A percentile compares a stretch with the other conserved stretches of the same genome.
Evolutionary conservation across 495 filamentous ascomycete species (phyloP).

Genomic region (Daldinia caldariorum): DNA sequence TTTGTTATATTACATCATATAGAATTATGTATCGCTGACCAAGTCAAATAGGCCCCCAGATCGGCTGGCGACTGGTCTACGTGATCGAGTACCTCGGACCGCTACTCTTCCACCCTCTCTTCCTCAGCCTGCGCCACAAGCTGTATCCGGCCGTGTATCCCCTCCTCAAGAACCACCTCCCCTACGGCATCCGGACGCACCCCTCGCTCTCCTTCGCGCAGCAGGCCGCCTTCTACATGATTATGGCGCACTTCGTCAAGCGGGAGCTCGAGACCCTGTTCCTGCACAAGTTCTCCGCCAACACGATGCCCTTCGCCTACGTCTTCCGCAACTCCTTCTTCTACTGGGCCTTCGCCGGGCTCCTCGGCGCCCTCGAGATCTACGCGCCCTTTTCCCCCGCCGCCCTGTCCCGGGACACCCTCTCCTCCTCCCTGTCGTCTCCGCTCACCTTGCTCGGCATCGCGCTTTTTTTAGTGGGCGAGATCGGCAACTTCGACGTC

Average conservation of each 20-base stretch:
- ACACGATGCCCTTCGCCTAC: conserved; percentile 88
- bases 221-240: conserved; percentile 73
- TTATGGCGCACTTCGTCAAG: conserved; percentile 89
- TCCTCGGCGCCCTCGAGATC: conserved; percentile 84
- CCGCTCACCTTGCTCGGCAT: conserved; percentile 65
- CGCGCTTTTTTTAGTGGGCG: conserved; percentile 75
- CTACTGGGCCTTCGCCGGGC: conserved; percentile 86
- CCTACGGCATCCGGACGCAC: conserved; percentile 32
- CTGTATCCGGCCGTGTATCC: conserved; percentile 72
- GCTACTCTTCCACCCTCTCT: conserved; percentile 84
- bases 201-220: conserved; percentile 69
- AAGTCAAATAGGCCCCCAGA: conserved; percentile 75
- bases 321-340: conserved; percentile 91
- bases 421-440: no score
- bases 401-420: conserved; percentile 58
- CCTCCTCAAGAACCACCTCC: conserved; percentile 51
- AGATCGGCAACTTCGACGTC: conserved; percentile 80
- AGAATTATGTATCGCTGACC: background rate
- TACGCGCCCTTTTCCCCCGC: conserved; percentile 77
- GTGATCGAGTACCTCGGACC: conserved; percentile 94
- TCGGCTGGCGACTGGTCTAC: conserved; percentile 94
- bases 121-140: conserved; percentile 75
- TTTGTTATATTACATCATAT: background rate
- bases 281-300: conserved; percentile 92
- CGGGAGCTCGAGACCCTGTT: conserved; percentile 94